These are phyloP conservation scores for Halophytophthora polymorphica DNA, from an alignment of 352 stramenopile genomes.

Conservation along the genomic window DNA sequence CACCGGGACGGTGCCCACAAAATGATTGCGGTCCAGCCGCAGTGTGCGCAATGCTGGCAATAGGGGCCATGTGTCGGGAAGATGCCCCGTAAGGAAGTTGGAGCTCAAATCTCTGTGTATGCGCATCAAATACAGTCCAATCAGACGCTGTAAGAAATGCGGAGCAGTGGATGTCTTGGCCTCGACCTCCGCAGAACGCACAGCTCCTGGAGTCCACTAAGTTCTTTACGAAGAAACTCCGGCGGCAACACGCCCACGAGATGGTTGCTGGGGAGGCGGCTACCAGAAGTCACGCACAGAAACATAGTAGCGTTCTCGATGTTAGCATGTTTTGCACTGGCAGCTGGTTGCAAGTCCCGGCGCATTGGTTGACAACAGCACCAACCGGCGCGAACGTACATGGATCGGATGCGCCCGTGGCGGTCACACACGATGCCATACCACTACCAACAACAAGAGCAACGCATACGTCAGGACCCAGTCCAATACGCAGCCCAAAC, in stretches of 20 bases:
- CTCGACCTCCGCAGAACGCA: constrained; percentile 15
- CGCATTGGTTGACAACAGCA: not conserved
- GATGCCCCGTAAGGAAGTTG: constrained; percentile 55
- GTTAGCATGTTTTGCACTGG: not conserved
- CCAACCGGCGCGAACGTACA: constrained; percentile 42
- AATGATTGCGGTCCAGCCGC: constrained; percentile 54
- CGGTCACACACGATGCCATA: constrained; percentile 61
- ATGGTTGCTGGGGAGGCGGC: constrained; percentile 57
- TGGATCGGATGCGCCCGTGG: constrained; percentile 45
- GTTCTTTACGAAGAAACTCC: constrained; percentile 44
- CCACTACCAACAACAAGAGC: constrained; percentile 38
- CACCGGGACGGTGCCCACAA: constrained; percentile 38
- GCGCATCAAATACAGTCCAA: not conserved
- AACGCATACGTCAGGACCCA: not conserved
- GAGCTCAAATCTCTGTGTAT: constrained; percentile 55
- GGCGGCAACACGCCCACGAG: constrained; percentile 50
- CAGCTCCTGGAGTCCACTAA: constrained; percentile 58
- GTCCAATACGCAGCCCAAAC: not conserved
- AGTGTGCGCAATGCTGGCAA: constrained; percentile 40
- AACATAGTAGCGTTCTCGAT: not conserved
- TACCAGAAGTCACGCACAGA: constrained; percentile 6
- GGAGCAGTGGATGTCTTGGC: not conserved
- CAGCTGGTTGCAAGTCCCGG: not conserved
- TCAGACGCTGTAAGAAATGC: not conserved
- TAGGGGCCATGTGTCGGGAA: constrained; percentile 43